Conservation (phyloP, 306 rosid genomes). For the Vigna mungo region DNA sequence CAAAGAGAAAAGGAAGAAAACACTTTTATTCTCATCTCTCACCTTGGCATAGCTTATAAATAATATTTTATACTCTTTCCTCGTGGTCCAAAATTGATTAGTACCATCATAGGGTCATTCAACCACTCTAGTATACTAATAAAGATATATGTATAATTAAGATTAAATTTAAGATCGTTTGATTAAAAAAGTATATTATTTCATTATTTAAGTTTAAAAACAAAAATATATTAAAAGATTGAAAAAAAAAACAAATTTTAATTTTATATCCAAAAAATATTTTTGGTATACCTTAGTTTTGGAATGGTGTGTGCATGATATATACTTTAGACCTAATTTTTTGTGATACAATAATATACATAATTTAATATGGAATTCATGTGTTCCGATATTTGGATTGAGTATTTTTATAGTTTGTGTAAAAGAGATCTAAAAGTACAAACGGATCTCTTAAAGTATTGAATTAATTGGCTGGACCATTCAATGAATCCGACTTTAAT, state of each 20-base stretch:
- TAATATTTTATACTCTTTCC: slow-evolving; percentile 24
- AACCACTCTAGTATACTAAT: slow-evolving; percentile 4
- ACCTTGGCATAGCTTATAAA: slow-evolving; percentile 19
- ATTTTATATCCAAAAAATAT: neutral
- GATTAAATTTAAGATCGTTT: no score
- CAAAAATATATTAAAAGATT: no score
- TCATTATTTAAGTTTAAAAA: no score
- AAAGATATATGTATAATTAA: neutral
- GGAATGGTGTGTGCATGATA: slow-evolving; percentile 42
- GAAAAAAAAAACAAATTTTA: no score
- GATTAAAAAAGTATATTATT: no score
- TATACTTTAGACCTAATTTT: slow-evolving; percentile 43
- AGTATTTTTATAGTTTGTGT: slow-evolving; percentile 28
- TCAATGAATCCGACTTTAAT: slow-evolving; percentile 48
- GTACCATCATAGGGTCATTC: neutral
- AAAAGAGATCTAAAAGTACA: slow-evolving; percentile 62
- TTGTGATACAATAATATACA: slow-evolving; percentile 14
- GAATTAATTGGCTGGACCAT: slow-evolving; percentile 44
- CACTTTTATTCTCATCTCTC: slow-evolving; percentile 21
- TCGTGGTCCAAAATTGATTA: slow-evolving; percentile 27
- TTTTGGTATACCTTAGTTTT: slow-evolving; percentile 27
- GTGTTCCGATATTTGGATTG: slow-evolving; percentile 41
- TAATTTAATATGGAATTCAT: slow-evolving; percentile 29
- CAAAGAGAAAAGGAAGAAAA: neutral
- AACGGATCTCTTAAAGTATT: slow-evolving; percentile 54